phyloP scores from a whole-genome alignment of 768 basidiomycete species.

The Gymnopilus junonius region DNA sequence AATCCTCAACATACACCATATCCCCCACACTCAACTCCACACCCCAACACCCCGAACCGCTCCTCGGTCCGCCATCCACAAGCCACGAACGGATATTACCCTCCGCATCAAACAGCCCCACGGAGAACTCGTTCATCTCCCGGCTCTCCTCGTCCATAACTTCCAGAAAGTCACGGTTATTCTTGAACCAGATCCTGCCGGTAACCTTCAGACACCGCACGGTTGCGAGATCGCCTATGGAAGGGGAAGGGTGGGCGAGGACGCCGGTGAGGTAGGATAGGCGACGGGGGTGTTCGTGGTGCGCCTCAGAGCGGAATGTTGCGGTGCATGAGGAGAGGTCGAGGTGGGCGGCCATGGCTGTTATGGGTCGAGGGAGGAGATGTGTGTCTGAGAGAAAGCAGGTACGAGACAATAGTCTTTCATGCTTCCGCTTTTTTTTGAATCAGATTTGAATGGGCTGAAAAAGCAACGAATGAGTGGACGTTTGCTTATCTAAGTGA shows the following conservation, averaged over 20 bases:
- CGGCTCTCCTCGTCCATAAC: constrained; percentile 33
- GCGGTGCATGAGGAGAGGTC: constrained; percentile 10
- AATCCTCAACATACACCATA: constrained; percentile 30
- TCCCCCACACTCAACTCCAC: constrained; percentile 29
- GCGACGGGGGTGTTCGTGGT: constrained; percentile 1
- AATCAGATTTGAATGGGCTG: too few relatives aligned
- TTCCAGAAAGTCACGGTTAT: constrained; percentile 18
- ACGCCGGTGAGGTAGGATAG: not conserved
- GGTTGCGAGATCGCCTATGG: constrained; percentile 2
- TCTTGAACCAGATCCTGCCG: not conserved
- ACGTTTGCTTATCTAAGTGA: too few relatives aligned
- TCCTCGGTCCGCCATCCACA: constrained; percentile 30
- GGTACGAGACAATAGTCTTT: too few relatives aligned
- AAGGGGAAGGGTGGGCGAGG: constrained; percentile 2
- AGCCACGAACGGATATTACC: constrained; percentile 27
- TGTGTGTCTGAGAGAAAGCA: too few relatives aligned
- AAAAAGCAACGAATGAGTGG: too few relatives aligned
- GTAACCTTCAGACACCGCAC: not conserved
- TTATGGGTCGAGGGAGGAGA: too few relatives aligned
- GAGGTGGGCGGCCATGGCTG: not conserved
- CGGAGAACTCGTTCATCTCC: constrained; percentile 35
- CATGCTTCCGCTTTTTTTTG: too few relatives aligned
- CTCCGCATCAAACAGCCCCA: constrained; percentile 32
- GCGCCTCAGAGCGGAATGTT: not conserved
- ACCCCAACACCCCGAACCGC: constrained; percentile 37